These are phyloP conservation scores for Russula sp. DNA, from an alignment of 768 basidiomycete species.

Conservation along the genomic window DNA sequence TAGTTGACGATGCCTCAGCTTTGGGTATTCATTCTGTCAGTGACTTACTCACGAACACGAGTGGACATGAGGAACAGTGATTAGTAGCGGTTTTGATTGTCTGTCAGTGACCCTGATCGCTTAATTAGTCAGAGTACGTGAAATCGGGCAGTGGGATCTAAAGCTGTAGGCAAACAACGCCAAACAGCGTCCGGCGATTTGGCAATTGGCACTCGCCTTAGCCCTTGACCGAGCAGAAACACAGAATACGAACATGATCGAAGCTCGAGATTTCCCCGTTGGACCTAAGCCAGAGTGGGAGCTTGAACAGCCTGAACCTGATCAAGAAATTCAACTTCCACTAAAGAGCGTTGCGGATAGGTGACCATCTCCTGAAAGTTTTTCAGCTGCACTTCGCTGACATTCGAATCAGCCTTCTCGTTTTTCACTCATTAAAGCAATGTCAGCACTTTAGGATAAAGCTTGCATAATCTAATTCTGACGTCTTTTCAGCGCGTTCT, in stretches of 20 bases:
- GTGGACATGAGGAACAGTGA: constrained; percentile 34
- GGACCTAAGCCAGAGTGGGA: constrained; percentile 60
- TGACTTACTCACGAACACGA: constrained; percentile 52
- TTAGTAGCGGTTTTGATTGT: background rate
- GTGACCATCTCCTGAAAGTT: constrained; percentile 29
- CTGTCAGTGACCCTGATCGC: background rate
- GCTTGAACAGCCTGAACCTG: constrained; percentile 37
- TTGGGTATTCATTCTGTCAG: background rate
- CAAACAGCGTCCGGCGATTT: background rate
- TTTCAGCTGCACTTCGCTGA: constrained; percentile 5
- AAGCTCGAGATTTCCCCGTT: constrained; percentile 42
- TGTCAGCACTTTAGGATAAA: constrained; percentile 38
- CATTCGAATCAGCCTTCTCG: constrained; percentile 42
- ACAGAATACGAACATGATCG: background rate
- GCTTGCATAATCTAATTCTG: constrained; percentile 13
- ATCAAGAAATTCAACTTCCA: constrained; percentile 31
- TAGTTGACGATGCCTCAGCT: constrained; percentile 28
- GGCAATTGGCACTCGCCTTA: too few relatives aligned
- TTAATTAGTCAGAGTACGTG: background rate
- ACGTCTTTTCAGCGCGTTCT: constrained; percentile 50
- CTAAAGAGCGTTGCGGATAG: constrained; percentile 54
- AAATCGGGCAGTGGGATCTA: constrained; percentile 5
- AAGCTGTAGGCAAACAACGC: background rate
- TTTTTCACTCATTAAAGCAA: constrained; percentile 65
- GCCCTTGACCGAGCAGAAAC: background rate